Evolutionary conservation across 1,139 yeast genomes (phyloP).

Genomic region (Diutina rugosa): DNA sequence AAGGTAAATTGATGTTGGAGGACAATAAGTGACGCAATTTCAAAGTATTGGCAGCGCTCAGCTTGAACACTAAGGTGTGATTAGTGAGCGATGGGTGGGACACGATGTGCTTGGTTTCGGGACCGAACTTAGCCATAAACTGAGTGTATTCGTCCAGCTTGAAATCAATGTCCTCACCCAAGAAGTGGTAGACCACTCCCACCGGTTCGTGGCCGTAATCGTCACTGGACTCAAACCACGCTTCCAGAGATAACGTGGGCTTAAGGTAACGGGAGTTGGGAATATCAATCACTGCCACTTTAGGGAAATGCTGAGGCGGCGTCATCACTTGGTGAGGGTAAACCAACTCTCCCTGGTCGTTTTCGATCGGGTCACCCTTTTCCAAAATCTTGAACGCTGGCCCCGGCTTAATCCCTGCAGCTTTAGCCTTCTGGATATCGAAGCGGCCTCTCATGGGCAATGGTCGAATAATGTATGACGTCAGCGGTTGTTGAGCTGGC

Average conservation of each 20-base stretch:
- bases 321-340: slow-evolving; percentile 66
- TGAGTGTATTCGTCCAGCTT: slow-evolving; percentile 28
- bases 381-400: slow-evolving; percentile 11
- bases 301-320: slow-evolving; percentile 41
- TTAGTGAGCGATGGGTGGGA: slow-evolving; percentile 58
- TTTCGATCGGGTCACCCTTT: slow-evolving; percentile 27
- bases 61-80: slow-evolving; percentile 44
- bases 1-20: slow-evolving; percentile 39
- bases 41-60: slow-evolving; percentile 40
- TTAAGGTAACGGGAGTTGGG: slow-evolving; percentile 45
- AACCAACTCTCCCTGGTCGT: slow-evolving; percentile 47
- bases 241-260: slow-evolving; percentile 21
- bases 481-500: slow-evolving; percentile 15
- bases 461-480: slow-evolving; percentile 52
- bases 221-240: slow-evolving; percentile 14
- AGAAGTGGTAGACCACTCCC: slow-evolving; percentile 58
- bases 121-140: slow-evolving; percentile 36
- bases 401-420: slow-evolving; percentile 62
- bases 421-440: slow-evolving; percentile 48
- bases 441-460: slow-evolving; percentile 72
- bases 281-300: slow-evolving; percentile 60
- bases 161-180: slow-evolving; percentile 53
- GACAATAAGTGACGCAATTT: slow-evolving; percentile 46
- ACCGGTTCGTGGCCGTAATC: slow-evolving; percentile 21
- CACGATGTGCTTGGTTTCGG: slow-evolving; percentile 44